A percentile compares a stretch with the other conserved stretches of the same genome.
Evolutionary conservation across 371 early-diverging fungal species (phyloP).

Genomic region (Antonospora locustae): DNA sequence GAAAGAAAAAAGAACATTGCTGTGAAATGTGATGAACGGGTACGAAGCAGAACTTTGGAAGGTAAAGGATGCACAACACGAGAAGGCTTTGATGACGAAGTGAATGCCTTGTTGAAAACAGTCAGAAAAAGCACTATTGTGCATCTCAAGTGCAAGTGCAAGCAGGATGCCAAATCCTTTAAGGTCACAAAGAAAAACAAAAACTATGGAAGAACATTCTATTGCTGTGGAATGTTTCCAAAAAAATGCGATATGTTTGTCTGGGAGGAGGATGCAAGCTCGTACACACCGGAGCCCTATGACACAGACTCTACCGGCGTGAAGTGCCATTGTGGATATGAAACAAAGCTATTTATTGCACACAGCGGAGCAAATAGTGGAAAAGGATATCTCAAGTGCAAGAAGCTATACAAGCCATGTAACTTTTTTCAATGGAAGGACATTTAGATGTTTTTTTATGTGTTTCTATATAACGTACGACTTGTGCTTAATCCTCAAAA

Average conservation of each 20-base stretch:
- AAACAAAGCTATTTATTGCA: slow-evolving; percentile 33
- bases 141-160: slow-evolving; percentile 57
- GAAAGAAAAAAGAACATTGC: background rate
- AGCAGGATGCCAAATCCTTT: slow-evolving; percentile 50
- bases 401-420: slow-evolving; percentile 52
- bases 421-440: slow-evolving; percentile 54
- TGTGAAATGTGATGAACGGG: background rate
- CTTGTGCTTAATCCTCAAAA: too few relatives aligned
- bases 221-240: slow-evolving; percentile 53
- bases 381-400: slow-evolving; percentile 51
- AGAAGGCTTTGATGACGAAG: slow-evolving; percentile 10
- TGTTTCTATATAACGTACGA: too few relatives aligned
- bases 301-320: slow-evolving; percentile 1
- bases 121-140: slow-evolving; percentile 13
- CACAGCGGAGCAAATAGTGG: slow-evolving; percentile 49
- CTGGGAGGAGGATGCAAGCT: slow-evolving; percentile 28
- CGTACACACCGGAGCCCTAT: background rate
- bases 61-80: slow-evolving; percentile 2
- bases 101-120: slow-evolving; percentile 14
- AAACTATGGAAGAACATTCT: slow-evolving; percentile 57
- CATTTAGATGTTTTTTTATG: background rate
- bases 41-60: background rate
- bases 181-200: slow-evolving; percentile 57
- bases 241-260: slow-evolving; percentile 50
- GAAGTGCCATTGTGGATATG: slow-evolving; percentile 50